A percentile compares a stretch with the other conserved stretches of the same genome.
Evolutionary conservation across 768 basidiomycete species (phyloP).

Genomic region (Plicaturopsis crispa): DNA sequence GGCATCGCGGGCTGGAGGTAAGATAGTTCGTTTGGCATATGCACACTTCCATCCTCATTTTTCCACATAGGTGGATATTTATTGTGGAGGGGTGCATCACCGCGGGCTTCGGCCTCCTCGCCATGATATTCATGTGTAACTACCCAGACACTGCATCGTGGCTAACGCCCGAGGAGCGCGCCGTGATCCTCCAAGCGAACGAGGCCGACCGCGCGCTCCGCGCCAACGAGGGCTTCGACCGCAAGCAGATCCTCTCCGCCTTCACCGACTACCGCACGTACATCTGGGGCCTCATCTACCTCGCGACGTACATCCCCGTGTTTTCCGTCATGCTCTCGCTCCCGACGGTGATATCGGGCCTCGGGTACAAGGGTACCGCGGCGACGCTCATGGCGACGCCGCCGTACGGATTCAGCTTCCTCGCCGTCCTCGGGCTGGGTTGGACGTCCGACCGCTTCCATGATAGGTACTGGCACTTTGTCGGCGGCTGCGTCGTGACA

Average conservation of each 20-base stretch:
- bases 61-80: too few relatives aligned
- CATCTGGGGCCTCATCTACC: slow-evolving; percentile 7
- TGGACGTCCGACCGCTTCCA: slow-evolving; percentile 15
- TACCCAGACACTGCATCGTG: slow-evolving; percentile 16
- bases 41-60: too few relatives aligned
- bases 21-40: too few relatives aligned
- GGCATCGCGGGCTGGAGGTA: too few relatives aligned
- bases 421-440: slow-evolving; percentile 6
- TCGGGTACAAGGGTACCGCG: slow-evolving; percentile 8
- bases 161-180: slow-evolving; percentile 17
- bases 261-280: slow-evolving; percentile 4
- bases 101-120: slow-evolving; percentile 1
- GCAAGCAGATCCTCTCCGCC: background rate
- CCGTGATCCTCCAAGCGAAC: slow-evolving; percentile 7
- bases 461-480: slow-evolving; percentile 17
- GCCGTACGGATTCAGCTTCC: slow-evolving; percentile 8
- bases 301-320: slow-evolving; percentile 7
- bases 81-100: slow-evolving; percentile 8
- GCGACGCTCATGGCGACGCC: slow-evolving; percentile 12
- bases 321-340: slow-evolving; percentile 12
- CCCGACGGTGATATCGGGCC: slow-evolving; percentile 10
- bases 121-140: slow-evolving; percentile 7
- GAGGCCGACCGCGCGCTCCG: slow-evolving; percentile 13
- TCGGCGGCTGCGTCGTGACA: slow-evolving; percentile 12
- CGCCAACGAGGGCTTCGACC: slow-evolving; percentile 6